phyloP scores from a whole-genome alignment of 768 basidiomycete species.

The Lactifluus piperatus region DNA sequence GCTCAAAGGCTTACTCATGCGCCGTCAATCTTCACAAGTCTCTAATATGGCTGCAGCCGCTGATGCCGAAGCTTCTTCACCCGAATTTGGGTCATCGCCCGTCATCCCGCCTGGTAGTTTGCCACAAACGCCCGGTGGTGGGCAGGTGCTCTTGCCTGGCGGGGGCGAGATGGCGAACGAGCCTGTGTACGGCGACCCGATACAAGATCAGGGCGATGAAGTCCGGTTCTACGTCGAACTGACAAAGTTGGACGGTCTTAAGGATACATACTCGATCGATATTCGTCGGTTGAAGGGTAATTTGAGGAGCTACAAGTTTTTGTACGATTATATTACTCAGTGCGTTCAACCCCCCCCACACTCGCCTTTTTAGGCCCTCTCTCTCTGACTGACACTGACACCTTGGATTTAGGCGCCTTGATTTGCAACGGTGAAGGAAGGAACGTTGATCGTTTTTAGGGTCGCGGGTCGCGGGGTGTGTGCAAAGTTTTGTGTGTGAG shows the following conservation, averaged over 20 bases:
- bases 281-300: constrained; percentile 89
- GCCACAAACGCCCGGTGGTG: no score
- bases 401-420: constrained; percentile 3
- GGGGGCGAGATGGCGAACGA: constrained; percentile 31
- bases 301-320: constrained; percentile 85
- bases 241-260: constrained; percentile 81
- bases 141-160: constrained; percentile 18
- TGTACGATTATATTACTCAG: constrained; percentile 84
- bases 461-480: no score
- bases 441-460: neutral
- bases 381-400: neutral
- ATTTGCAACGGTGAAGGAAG: constrained; percentile 3
- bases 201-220: constrained; percentile 87
- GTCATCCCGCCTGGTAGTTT: constrained; percentile 1
- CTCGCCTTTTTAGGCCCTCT: constrained; percentile 13
- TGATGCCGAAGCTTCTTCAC: constrained; percentile 20
- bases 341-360: constrained; percentile 44
- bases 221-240: constrained; percentile 94
- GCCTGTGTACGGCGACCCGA: constrained; percentile 68
- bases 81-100: constrained; percentile 20
- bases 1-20: constrained; percentile 82
- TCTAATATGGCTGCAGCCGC: constrained; percentile 25
- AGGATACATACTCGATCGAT: constrained; percentile 86
- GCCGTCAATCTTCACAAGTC: constrained; percentile 83
- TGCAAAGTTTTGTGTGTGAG: neutral